phyloP scores from a whole-genome alignment of 1,284 basidiomycete genomes.

The Somion occarium region DNA sequence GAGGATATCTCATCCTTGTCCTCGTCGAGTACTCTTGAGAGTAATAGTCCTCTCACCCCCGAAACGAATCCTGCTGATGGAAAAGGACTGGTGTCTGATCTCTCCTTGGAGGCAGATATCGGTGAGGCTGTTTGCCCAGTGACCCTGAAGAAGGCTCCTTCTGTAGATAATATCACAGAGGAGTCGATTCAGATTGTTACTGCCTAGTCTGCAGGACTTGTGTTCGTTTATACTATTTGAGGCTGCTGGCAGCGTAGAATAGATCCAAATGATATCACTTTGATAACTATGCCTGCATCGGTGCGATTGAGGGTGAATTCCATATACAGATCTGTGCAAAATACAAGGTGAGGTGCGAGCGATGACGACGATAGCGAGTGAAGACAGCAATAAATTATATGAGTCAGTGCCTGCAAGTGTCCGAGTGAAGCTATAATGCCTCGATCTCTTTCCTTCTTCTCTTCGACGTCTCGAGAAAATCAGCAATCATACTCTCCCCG shows the following conservation, averaged over 20 bases:
- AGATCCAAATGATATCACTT: too few relatives aligned
- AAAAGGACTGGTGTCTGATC: background rate
- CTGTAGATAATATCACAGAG: too few relatives aligned
- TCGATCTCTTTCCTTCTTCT: constrained; percentile 50
- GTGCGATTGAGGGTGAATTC: too few relatives aligned
- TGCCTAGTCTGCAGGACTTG: too few relatives aligned
- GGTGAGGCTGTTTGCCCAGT: background rate
- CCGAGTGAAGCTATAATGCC: constrained; percentile 18
- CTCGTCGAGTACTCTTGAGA: background rate
- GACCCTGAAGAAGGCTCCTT: background rate
- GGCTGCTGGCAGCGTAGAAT: too few relatives aligned
- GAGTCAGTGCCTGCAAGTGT: too few relatives aligned
- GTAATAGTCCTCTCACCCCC: background rate
- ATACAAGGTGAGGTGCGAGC: too few relatives aligned
- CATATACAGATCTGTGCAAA: too few relatives aligned
- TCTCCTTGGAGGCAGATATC: background rate
- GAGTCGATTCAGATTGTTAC: too few relatives aligned
- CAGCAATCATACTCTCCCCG: constrained; percentile 52
- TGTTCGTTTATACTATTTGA: too few relatives aligned
- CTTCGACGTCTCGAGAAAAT: constrained; percentile 54
- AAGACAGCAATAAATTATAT: constrained; percentile 11
- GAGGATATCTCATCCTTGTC: background rate
- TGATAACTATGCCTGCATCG: too few relatives aligned
- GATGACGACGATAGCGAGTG: background rate
- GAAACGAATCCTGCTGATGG: background rate